Conservation (phyloP, 805 yeast genomes). For the Yarrowia sp. region DNA sequence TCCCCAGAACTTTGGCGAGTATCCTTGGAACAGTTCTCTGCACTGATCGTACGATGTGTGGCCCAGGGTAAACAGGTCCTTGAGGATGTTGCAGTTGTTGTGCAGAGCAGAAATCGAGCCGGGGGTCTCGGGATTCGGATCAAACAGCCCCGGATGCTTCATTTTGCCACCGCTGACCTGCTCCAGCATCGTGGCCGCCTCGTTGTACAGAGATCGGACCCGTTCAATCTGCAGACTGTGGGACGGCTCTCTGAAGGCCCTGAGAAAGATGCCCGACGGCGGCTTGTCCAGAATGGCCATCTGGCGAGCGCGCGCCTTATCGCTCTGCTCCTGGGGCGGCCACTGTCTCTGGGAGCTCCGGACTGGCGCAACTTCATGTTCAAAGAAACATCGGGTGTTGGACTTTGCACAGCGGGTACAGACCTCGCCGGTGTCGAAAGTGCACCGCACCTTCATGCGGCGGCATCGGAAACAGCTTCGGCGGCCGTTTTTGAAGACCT, state of each 20-base stretch:
- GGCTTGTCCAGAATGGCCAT: slow-evolving; percentile 29
- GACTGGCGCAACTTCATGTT: slow-evolving; percentile 30
- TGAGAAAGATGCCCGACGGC: slow-evolving; percentile 20
- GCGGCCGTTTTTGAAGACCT: slow-evolving; percentile 38
- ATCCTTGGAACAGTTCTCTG: slow-evolving; percentile 1
- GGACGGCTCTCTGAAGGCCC: slow-evolving; percentile 21
- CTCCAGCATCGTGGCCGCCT: slow-evolving; percentile 13
- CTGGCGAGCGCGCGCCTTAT: slow-evolving; percentile 29
- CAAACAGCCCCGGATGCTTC: slow-evolving; percentile 9
- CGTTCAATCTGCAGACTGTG: slow-evolving; percentile 20
- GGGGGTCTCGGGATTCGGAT: background rate
- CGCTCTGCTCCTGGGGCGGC: slow-evolving; percentile 16
- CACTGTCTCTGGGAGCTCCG: background rate
- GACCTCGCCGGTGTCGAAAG: slow-evolving; percentile 31
- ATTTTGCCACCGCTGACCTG: slow-evolving; percentile 25
- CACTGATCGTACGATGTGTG: slow-evolving; percentile 29
- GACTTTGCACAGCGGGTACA: slow-evolving; percentile 37
- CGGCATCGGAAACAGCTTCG: slow-evolving; percentile 37
- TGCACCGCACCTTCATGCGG: slow-evolving; percentile 37
- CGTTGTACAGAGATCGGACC: slow-evolving; percentile 5
- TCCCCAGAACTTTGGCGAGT: slow-evolving; percentile 36
- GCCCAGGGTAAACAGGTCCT: slow-evolving; percentile 29
- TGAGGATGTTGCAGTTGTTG: slow-evolving; percentile 30
- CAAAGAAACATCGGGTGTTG: slow-evolving; percentile 34
- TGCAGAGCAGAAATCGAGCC: slow-evolving; percentile 1